Conservation (phyloP, 2,329 filamentous ascomycete species). For the Venturia effusa region DNA sequence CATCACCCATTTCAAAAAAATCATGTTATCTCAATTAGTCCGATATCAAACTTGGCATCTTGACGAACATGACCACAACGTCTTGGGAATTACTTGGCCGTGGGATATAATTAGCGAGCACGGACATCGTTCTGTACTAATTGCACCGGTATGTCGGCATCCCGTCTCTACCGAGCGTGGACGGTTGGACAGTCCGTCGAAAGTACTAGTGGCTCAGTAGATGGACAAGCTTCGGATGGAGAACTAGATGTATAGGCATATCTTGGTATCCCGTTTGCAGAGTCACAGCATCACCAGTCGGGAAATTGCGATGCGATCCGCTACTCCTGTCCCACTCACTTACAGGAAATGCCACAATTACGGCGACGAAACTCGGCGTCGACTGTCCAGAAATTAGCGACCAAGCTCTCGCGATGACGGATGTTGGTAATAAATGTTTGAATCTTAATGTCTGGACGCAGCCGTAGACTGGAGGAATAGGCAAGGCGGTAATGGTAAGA, state of each 20-base stretch:
- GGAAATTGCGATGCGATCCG: constrained; percentile 20
- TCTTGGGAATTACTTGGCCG: neutral
- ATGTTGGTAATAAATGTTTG: constrained; percentile 12
- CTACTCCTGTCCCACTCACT: constrained; percentile 17
- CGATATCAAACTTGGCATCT: neutral
- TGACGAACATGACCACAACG: neutral
- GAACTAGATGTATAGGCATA: constrained; percentile 17
- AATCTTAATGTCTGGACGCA: constrained; percentile 13
- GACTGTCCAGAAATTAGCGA: constrained; percentile 6
- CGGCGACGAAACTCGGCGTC: constrained; percentile 14
- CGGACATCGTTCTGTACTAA: neutral
- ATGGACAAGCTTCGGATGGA: constrained; percentile 15
- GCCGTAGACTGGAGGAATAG: constrained; percentile 9
- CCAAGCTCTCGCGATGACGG: neutral
- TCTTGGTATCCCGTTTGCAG: constrained; percentile 19
- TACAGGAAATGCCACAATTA: constrained; percentile 9
- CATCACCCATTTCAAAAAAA: neutral
- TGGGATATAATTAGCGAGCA: neutral
- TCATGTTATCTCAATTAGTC: neutral
- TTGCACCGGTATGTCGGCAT: neutral
- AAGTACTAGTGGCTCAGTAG: constrained; percentile 19
- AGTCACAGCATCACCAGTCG: constrained; percentile 18
- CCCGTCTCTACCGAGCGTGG: neutral
- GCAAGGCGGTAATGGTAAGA: constrained; percentile 10
- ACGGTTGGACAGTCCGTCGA: constrained; percentile 11